Base-by-base conservation (phyloP, 164 flowering plant species). In the Chloranthus sessilifolius region DNA sequence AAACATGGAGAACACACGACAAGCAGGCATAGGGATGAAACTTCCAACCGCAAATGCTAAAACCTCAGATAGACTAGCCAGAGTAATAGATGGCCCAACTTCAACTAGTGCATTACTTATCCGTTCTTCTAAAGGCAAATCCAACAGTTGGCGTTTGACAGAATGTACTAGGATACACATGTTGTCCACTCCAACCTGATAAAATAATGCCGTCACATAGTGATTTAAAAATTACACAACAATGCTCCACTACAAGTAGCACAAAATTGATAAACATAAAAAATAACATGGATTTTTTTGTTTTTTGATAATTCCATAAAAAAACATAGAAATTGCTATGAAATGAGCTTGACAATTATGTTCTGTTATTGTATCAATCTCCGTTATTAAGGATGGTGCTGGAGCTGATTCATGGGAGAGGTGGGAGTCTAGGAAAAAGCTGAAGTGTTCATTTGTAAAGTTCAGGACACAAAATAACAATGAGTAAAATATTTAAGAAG, bases 1-100 rank as follows among this genome's bases (percentile, higher is more conserved):
- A 74, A 89, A 89, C 99, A 94, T 94, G 53, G 99, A 94, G 61
- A 94, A 94, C 27, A 89, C 90, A 38, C 97, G 96, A 56, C 89
- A 80, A 42, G 99, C 99, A 33, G 99, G 99, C 97, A 94, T 89
- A 5, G 96, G 83, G 56, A 94, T 94, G 59, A 94, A 87, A 68
- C 81, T 76, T 68, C 97, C 99, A 67, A 87, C 96, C 6, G 99
- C 96, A 79, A 94, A 94, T 37, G 97, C 99, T 54, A 94, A 59
- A 53, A 88, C 96, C 69, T 87, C 96, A 34, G 96, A 75, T 22
- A 87, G 51, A 71, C 98, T 91, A 50, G 96, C 98, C 46, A 91
- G 78, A 51, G 96, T 91, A 47, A 91, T 91, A 37, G 96, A 91
- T 58, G 98, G 98, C 34, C 98, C 98, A 52, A 91, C 96, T 73